Conservation (phyloP, 2,329 filamentous ascomycete genomes). For the Colletotrichum paranaense region DNA sequence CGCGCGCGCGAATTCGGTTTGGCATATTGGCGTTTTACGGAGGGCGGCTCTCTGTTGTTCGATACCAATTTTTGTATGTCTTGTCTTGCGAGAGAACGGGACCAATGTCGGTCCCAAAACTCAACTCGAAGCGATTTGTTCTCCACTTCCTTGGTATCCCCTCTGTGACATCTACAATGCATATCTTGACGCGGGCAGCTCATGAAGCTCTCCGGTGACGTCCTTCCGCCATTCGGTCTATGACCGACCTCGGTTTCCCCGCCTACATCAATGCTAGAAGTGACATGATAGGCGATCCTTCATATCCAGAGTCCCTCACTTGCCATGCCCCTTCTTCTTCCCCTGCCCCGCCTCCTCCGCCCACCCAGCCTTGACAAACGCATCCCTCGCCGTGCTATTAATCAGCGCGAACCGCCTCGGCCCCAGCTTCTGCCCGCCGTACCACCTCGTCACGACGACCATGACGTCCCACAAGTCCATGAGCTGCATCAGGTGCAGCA, state of each 20-base stretch:
- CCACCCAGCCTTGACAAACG: slow-evolving; percentile 81
- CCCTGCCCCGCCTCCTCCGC: slow-evolving; percentile 61
- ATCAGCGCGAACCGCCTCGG: slow-evolving; percentile 92
- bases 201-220: too few relatives aligned
- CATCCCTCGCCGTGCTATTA: slow-evolving; percentile 86
- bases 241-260: background rate
- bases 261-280: too few relatives aligned
- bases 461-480: slow-evolving; percentile 95
- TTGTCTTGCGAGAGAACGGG: slow-evolving; percentile 13
- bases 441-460: slow-evolving; percentile 95
- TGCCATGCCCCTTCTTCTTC: slow-evolving; percentile 54
- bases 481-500: slow-evolving; percentile 91
- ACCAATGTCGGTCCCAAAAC: background rate
- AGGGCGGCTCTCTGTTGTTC: slow-evolving; percentile 31
- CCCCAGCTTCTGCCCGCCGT: slow-evolving; percentile 89
- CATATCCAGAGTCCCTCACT: background rate
- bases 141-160: background rate
- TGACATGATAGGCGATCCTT: too few relatives aligned
- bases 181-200: too few relatives aligned
- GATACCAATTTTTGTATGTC: slow-evolving; percentile 35
- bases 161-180: background rate
- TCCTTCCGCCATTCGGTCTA: background rate
- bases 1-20: background rate
- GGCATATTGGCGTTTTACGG: slow-evolving; percentile 29
- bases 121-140: slow-evolving; percentile 18